Evolutionary conservation across 345 rosid genomes (phyloP), one percentile per base, ranked within the genome.

Genomic region (Atalantia buxifolia): DNA sequence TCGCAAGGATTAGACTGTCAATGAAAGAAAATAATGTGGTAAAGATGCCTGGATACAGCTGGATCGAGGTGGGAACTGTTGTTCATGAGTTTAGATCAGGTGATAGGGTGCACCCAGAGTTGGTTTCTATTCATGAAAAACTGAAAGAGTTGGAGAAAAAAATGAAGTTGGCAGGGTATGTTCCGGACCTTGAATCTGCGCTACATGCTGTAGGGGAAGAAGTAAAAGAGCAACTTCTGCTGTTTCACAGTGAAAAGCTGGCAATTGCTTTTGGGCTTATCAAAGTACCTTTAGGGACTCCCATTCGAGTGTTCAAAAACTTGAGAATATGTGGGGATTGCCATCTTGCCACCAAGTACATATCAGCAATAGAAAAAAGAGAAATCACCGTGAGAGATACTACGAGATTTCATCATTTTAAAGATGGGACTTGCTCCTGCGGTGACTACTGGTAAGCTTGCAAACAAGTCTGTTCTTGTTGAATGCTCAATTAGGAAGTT

Each of bases 321-420:
- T 77, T 95, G 86, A 88, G 98, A 85, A 85, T 92, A 1, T 95
- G 97, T 40, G 93, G 94, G 66, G 98, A 95, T 80, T 92, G 98
- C 74, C 98, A 95, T 72, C 71, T 68, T 61, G 94, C 92, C 57
- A 85, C 82, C 56, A 92, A 93, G 79, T 86, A 79, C 48, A 83
- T 95, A 66, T 95, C 98, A 13, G 88, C 85, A 36, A 81, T 91
- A 19, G 99, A 92, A 85, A 82, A 66, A 72, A 87, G 93, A 66
- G 93, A 91, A 84, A 89, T 93, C 19, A 80, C 91, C 40, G 86
- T 93, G 18, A 92, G 97, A 85, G 97, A 93, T 71, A 90, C 93
- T 22, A 81, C 90, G 22, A 88, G 98, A 76, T 92, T 92, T 84
- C 98, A 95, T 78, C 98, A 88, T 84, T 95, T 95, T 64, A 85